phyloP scores from a whole-genome alignment of 164 flowering plant species.

The Annona squamosa region DNA sequence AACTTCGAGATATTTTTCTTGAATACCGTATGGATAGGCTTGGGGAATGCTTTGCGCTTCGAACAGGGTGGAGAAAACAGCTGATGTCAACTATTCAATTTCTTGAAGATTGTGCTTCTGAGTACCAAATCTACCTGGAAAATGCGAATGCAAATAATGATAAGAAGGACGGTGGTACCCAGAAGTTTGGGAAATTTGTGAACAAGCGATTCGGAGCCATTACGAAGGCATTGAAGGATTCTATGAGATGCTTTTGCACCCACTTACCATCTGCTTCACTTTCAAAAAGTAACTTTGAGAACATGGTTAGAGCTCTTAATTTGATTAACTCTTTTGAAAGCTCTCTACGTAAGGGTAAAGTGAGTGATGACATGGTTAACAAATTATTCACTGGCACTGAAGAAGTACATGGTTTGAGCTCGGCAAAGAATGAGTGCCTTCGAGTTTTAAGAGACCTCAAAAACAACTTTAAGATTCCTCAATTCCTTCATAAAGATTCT shows the following conservation, averaged over 20 bases:
- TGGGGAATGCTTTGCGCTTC: slow-evolving; percentile 33
- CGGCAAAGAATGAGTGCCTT: slow-evolving; percentile 15
- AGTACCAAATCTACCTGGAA: slow-evolving; percentile 28
- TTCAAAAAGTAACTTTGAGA: slow-evolving; percentile 16
- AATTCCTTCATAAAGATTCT: background rate
- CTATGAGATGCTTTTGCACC: slow-evolving; percentile 33
- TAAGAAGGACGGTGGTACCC: no score
- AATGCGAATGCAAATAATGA: slow-evolving; percentile 19
- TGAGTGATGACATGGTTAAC: slow-evolving; percentile 29
- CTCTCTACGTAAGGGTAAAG: slow-evolving; percentile 16
- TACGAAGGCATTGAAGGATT: slow-evolving; percentile 15
- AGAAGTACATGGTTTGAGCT: background rate
- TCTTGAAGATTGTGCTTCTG: slow-evolving; percentile 38
- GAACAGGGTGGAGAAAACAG: slow-evolving; percentile 41
- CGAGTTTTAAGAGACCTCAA: slow-evolving; percentile 21
- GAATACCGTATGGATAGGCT: slow-evolving; percentile 41
- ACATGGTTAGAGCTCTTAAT: slow-evolving; percentile 17
- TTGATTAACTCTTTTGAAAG: slow-evolving; percentile 29
- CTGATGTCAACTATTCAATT: slow-evolving; percentile 35
- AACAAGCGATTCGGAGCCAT: background rate
- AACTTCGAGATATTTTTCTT: slow-evolving; percentile 44
- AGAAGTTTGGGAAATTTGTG: slow-evolving; percentile 1
- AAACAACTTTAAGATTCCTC: slow-evolving; percentile 23
- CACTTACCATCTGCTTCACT: slow-evolving; percentile 35
- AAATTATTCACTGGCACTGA: slow-evolving; percentile 21